Evolutionary conservation across 2,329 filamentous ascomycete genomes (phyloP).

Genomic region (Paraphaeosphaeria sporulosa): DNA sequence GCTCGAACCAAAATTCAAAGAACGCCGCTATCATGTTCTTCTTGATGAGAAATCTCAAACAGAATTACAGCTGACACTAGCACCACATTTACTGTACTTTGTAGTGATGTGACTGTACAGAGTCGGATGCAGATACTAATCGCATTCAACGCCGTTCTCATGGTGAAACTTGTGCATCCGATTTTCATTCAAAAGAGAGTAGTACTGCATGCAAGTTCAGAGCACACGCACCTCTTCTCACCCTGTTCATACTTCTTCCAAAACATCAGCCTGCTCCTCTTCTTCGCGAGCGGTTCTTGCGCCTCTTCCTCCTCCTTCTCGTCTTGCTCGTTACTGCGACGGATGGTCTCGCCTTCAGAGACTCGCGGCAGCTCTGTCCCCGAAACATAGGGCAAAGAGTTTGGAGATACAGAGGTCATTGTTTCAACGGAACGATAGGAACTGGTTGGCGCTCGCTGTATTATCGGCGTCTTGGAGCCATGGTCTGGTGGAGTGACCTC

Average conservation of each 20-base stretch:
- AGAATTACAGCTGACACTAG: neutral
- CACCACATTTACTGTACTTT: neutral
- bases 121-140: neutral
- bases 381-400: conserved; percentile 4
- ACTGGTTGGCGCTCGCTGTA: neutral
- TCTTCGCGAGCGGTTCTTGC: neutral
- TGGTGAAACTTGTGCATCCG: neutral
- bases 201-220: neutral
- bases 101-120: too few relatives aligned
- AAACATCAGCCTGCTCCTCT: conserved; percentile 10
- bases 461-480: neutral
- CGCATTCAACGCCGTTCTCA: neutral
- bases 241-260: conserved; percentile 22
- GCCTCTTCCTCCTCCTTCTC: neutral
- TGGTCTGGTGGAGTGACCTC: neutral
- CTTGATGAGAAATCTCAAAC: neutral
- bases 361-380: neutral
- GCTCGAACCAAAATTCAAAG: neutral
- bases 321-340: neutral
- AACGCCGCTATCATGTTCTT: neutral
- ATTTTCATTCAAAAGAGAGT: neutral
- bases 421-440: neutral
- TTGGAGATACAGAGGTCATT: conserved; percentile 18
- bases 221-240: conserved; percentile 24
- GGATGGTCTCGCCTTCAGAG: neutral